These are phyloP conservation scores for Phytomonas francai DNA, from an alignment of 208 protist species.

Conservation along the genomic window DNA sequence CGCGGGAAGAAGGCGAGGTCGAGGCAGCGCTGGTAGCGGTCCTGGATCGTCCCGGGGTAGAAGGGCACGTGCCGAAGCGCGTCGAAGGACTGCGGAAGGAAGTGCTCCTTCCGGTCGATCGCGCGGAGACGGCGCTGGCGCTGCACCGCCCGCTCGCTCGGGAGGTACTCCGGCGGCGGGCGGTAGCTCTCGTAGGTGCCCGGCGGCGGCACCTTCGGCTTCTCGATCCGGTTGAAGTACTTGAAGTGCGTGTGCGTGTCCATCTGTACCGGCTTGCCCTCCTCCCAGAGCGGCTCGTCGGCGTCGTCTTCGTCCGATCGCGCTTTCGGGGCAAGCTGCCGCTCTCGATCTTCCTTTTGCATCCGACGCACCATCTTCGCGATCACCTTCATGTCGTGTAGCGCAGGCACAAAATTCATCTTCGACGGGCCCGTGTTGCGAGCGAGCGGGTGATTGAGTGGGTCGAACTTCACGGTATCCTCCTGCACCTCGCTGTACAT, in stretches of 20 bases:
- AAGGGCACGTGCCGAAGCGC: slow-evolving; percentile 92
- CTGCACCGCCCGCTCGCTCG: slow-evolving; percentile 84
- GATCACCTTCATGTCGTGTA: slow-evolving; percentile 88
- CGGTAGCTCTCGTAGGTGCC: slow-evolving; percentile 97
- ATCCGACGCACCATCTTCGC: slow-evolving; percentile 85
- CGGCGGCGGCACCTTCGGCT: slow-evolving; percentile 78
- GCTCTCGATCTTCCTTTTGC: slow-evolving; percentile 42
- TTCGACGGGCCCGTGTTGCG: slow-evolving; percentile 78
- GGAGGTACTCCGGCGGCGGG: slow-evolving; percentile 97
- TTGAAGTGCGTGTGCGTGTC: slow-evolving; percentile 83
- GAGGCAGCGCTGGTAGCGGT: slow-evolving; percentile 98
- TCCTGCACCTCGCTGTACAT: slow-evolving; percentile 83
- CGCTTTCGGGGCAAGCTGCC: slow-evolving; percentile 17
- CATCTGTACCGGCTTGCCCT: slow-evolving; percentile 73
- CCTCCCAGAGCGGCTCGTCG: slow-evolving; percentile 72
- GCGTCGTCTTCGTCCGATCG: slow-evolving; percentile 23
- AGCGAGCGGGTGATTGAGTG: slow-evolving; percentile 89
- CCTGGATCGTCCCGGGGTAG: slow-evolving; percentile 94
- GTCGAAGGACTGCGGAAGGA: slow-evolving; percentile 90
- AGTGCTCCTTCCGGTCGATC: slow-evolving; percentile 91
- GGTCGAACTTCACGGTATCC: slow-evolving; percentile 84
- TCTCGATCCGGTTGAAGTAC: slow-evolving; percentile 79
- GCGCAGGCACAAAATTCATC: slow-evolving; percentile 69
- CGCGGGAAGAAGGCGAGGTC: slow-evolving; percentile 98
- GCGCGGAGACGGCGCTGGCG: slow-evolving; percentile 83